Evolutionary conservation across 176 grass and related monocot genomes (phyloP), one percentile per base, ranked within the genome.

Genomic region (Hsuehochloa calcarea): DNA sequence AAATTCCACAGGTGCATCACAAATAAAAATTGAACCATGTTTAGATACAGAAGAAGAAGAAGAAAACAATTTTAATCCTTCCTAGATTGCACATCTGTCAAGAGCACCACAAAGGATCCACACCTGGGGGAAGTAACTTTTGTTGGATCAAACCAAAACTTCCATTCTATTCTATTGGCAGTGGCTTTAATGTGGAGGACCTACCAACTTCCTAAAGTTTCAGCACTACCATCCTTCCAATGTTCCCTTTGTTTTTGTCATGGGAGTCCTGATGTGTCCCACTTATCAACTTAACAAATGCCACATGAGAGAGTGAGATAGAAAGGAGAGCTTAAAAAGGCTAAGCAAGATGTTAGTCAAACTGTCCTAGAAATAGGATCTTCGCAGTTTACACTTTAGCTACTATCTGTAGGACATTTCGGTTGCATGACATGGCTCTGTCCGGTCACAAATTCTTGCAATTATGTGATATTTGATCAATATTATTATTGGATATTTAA

Each of bases 181-280:
- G 50, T 38, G 50, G 40, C 73, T 75, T 75, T 20, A 75, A 39
- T 58, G 65, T 54, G 56, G 59, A 67, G 72, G 82, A 55, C 90
- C 82, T 75, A 85, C 82, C 70, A 52, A 92, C 82, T 23, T 56
- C 83, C 79, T 83, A 89, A 89, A 86, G 78, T 82, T 88, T 86
- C 77, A 85, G 72, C 86, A 89, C 27, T 52, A 10, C 26, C 1
- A 19, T 73, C 44, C 44, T 50, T 17, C 45, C 41, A 51, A 50
- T 73, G 45, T 25, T 73, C 45, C 13, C 20, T 20, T 29, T 20
- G 46, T 52, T 74, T 52, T 34, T 10, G 23, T 8, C 70, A 51
- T 31, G 45, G 70, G 26, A 49, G 25, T 15, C 1, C 23, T 31
- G 45, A 51, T 50, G 16, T 71, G 39, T 26, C 68, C 16, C 26